phyloP scores from a whole-genome alignment of 805 yeast genomes.

The Candida palmyrensis region DNA sequence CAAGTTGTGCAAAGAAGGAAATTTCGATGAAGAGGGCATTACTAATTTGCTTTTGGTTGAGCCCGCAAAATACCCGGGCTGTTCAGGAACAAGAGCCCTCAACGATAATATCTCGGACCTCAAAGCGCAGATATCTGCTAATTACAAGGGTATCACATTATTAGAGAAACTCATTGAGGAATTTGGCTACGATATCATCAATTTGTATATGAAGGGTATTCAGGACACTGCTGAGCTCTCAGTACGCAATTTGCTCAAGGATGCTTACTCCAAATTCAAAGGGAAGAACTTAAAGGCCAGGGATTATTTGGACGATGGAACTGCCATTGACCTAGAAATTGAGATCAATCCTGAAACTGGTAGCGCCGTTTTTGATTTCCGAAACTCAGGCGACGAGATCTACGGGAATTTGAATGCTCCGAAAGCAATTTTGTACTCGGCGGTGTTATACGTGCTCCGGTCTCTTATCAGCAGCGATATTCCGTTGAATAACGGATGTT shows the following conservation, averaged over 20 bases:
- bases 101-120: conserved; percentile 71
- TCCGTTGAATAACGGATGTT: conserved; percentile 92
- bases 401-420: conserved; percentile 94
- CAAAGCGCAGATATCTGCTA: conserved; percentile 67
- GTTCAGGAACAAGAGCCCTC: conserved; percentile 83
- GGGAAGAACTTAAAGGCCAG: conserved; percentile 42
- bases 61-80: conserved; percentile 79
- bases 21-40: conserved; percentile 70
- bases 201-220: conserved; percentile 32
- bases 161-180: conserved; percentile 57
- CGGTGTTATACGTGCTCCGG: conserved; percentile 81
- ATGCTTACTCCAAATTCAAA: conserved; percentile 34
- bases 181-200: conserved; percentile 43
- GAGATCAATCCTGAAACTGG: conserved; percentile 44
- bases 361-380: conserved; percentile 72
- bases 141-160: conserved; percentile 74
- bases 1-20: conserved; percentile 60
- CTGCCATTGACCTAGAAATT: conserved; percentile 54
- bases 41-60: conserved; percentile 57
- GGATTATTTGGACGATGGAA: conserved; percentile 81
- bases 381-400: conserved; percentile 81
- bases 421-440: conserved; percentile 81
- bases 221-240: conserved; percentile 30
- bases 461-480: conserved; percentile 82
- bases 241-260: conserved; percentile 25